Evolutionary conservation across 106 monocot species (phyloP).

Genomic region (Allium cepa): DNA sequence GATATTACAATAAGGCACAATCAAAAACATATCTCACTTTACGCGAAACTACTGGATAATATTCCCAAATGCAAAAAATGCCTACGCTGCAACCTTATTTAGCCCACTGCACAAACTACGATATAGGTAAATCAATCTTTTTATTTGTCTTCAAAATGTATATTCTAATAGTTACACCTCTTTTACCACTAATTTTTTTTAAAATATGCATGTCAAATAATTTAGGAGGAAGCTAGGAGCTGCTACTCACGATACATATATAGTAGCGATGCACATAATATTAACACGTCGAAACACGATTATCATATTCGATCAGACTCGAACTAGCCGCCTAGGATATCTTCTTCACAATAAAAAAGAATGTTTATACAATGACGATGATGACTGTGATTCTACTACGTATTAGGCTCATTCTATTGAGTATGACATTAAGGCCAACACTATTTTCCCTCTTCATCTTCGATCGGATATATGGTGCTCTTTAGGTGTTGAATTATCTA

Average conservation of each 20-base stretch:
- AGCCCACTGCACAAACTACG: background rate
- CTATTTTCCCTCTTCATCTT: too few relatives aligned
- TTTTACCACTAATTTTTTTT: background rate
- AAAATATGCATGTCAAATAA: background rate
- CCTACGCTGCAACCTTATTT: background rate
- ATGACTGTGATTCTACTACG: background rate
- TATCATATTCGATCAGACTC: conserved; percentile 43
- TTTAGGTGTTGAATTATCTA: too few relatives aligned
- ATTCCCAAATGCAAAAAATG: background rate
- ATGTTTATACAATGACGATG: background rate
- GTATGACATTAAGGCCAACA: conserved; percentile 19
- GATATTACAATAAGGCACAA: background rate
- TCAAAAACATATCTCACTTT: background rate
- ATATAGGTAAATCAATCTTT: background rate
- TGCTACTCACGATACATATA: conserved; percentile 43
- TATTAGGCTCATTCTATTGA: conserved; percentile 35
- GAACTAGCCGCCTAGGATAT: conserved; percentile 22
- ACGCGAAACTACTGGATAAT: background rate
- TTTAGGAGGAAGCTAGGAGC: conserved; percentile 21
- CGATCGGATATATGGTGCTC: too few relatives aligned
- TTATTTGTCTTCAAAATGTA: background rate
- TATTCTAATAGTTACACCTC: background rate
- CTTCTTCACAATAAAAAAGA: conserved; percentile 1
- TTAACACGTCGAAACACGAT: conserved; percentile 31
- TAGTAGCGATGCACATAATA: conserved; percentile 53